Conservation (phyloP, 768 basidiomycete species). For the Leccinellum luteum region DNA sequence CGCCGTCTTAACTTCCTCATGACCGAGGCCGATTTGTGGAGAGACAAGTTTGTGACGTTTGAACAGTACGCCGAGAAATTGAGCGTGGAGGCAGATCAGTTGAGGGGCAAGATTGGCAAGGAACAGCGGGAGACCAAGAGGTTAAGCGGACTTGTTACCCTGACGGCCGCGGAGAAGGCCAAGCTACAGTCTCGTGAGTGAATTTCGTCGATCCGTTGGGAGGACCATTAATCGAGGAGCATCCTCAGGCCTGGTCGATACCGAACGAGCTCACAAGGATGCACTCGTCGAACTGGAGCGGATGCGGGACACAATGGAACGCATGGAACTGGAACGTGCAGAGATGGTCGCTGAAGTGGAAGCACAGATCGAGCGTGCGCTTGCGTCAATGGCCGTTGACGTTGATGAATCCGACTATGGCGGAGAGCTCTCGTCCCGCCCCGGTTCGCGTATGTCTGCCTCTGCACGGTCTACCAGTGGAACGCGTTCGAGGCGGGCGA, state of each 20-base stretch:
- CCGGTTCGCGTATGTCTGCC: slow-evolving; percentile 63
- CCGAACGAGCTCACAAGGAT: slow-evolving; percentile 76
- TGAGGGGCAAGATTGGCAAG: slow-evolving; percentile 85
- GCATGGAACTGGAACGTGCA: slow-evolving; percentile 82
- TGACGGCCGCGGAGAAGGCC: slow-evolving; percentile 75
- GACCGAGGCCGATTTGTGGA: slow-evolving; percentile 88
- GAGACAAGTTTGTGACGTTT: slow-evolving; percentile 91
- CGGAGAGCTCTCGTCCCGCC: slow-evolving; percentile 53
- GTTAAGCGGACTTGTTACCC: slow-evolving; percentile 71
- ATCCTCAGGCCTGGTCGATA: slow-evolving; percentile 70
- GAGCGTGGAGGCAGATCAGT: slow-evolving; percentile 79
- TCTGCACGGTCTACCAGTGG: slow-evolving; percentile 43
- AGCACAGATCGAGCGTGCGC: slow-evolving; percentile 84
- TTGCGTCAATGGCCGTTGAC: slow-evolving; percentile 82
- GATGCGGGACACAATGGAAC: slow-evolving; percentile 85
- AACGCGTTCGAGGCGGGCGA: slow-evolving; percentile 56
- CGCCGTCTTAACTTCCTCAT: slow-evolving; percentile 87
- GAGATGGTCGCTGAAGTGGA: slow-evolving; percentile 94
- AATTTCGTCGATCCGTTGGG: not conserved
- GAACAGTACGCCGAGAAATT: slow-evolving; percentile 93
- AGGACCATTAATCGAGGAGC: not conserved
- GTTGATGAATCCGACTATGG: slow-evolving; percentile 71
- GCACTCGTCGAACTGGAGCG: slow-evolving; percentile 77
- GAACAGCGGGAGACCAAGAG: slow-evolving; percentile 89
- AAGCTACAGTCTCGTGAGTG: slow-evolving; percentile 76